phyloP scores from a whole-genome alignment of 805 yeast genomes.

The Myxozyma monticola region DNA sequence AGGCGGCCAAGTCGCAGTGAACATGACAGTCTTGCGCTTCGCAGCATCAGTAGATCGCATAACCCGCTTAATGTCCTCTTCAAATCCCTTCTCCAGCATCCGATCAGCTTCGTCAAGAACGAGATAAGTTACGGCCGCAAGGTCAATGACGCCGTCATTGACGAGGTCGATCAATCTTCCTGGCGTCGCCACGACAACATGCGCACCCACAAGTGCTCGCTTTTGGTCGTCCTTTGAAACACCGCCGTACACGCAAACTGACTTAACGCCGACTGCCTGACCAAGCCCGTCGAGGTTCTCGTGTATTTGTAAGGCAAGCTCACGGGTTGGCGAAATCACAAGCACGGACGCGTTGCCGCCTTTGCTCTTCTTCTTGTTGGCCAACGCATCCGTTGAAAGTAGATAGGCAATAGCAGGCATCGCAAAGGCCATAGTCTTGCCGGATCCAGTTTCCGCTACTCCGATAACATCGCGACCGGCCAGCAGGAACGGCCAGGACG shows the following conservation, averaged over 20 bases:
- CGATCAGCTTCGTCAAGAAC: conserved; percentile 98
- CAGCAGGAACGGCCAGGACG: conserved; percentile 88
- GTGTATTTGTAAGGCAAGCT: conserved; percentile 88
- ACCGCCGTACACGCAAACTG: conserved; percentile 94
- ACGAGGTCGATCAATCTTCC: conserved; percentile 91
- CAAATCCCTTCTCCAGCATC: conserved; percentile 98
- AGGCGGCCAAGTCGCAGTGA: conserved; percentile 99
- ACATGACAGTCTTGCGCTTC: conserved; percentile 89
- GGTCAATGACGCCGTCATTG: conserved; percentile 79
- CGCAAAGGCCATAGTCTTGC: conserved; percentile 96
- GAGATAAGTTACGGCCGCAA: conserved; percentile 68
- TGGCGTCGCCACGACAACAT: conserved; percentile 93
- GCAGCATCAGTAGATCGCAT: conserved; percentile 57
- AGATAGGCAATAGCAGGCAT: conserved; percentile 90
- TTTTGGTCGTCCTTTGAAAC: conserved; percentile 94
- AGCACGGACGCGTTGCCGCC: conserved; percentile 63
- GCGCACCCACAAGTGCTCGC: conserved; percentile 60
- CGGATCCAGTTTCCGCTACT: conserved; percentile 98
- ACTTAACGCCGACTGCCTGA: conserved; percentile 58
- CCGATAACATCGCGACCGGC: conserved; percentile 85
- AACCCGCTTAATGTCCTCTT: conserved; percentile 88
- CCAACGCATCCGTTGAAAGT: conserved; percentile 42
- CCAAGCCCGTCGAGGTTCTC: conserved; percentile 73
- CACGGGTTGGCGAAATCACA: conserved; percentile 95
- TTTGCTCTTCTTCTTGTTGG: conserved; percentile 40